Evolutionary conservation across 352 stramenopile species (phyloP).

Genomic region (Globisporangium uncinulatum): DNA sequence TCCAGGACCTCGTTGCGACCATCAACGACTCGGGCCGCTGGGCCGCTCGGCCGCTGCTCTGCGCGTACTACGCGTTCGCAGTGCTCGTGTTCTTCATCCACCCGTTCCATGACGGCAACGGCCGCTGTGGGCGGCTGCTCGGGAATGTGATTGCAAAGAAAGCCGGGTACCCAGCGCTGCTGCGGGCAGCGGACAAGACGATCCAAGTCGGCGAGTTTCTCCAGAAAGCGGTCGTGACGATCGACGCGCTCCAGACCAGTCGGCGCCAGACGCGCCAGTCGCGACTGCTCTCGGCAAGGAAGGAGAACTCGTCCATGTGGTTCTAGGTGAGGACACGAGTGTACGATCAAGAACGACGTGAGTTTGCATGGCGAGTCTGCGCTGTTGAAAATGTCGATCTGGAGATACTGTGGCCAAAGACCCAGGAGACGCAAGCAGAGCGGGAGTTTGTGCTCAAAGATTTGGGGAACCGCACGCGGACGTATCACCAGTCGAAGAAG

Average conservation of each 20-base stretch:
- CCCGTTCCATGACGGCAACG: constrained; percentile 83
- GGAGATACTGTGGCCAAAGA: no score
- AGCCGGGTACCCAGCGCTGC: constrained; percentile 45
- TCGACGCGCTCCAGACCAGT: constrained; percentile 61
- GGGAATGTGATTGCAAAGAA: constrained; percentile 77
- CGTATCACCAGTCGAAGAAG: constrained; percentile 10
- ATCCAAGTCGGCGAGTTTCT: constrained; percentile 72
- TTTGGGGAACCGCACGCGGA: constrained; percentile 1
- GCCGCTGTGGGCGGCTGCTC: constrained; percentile 62
- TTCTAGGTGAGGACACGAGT: constrained; percentile 27
- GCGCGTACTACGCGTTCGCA: constrained; percentile 74
- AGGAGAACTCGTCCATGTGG: constrained; percentile 80
- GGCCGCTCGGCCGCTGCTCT: constrained; percentile 47
- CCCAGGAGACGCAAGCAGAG: not conserved
- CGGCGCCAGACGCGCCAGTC: constrained; percentile 40
- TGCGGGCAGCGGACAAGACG: constrained; percentile 74
- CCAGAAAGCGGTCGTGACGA: constrained; percentile 63
- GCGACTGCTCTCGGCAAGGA: constrained; percentile 43
- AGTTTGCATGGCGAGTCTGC: no score
- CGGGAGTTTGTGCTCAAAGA: constrained; percentile 1
- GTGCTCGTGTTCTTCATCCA: constrained; percentile 83
- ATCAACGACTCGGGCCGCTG: constrained; percentile 43
- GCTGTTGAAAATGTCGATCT: no score
- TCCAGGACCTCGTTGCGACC: constrained; percentile 33
- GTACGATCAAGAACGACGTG: no score